phyloP scores from a whole-genome alignment of 192 early-diverging fungal species.

The Coemansia aciculifera region DNA sequence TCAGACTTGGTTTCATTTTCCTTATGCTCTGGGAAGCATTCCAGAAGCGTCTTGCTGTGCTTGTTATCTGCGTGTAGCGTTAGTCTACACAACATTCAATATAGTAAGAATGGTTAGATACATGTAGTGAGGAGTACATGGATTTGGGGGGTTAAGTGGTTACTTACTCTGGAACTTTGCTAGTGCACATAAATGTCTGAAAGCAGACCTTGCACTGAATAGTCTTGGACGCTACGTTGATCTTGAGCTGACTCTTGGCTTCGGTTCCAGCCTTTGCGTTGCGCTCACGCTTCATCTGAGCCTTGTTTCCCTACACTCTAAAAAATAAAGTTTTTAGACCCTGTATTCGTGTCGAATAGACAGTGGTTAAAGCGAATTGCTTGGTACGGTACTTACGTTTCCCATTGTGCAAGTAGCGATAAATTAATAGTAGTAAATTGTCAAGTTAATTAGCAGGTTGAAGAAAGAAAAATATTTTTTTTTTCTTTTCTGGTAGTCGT shows the following conservation, averaged over 20 bases:
- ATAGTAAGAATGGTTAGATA: neutral
- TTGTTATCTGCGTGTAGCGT: conserved; percentile 75
- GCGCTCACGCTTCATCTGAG: conserved; percentile 61
- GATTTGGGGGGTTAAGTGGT: neutral
- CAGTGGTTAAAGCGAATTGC: conserved; percentile 4
- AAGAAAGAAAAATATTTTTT: neutral
- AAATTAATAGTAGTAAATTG: neutral
- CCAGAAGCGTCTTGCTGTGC: conserved; percentile 69
- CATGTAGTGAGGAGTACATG: neutral
- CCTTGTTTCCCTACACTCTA: conserved; percentile 29
- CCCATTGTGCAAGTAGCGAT: neutral
- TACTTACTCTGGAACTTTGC: conserved; percentile 60
- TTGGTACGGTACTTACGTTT: conserved; percentile 10
- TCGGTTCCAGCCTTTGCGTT: conserved; percentile 56
- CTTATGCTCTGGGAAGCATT: conserved; percentile 70
- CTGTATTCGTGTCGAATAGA: conserved; percentile 9
- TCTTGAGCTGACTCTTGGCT: conserved; percentile 65
- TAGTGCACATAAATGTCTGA: conserved; percentile 80
- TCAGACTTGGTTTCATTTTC: neutral
- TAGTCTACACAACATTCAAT: conserved; percentile 22
- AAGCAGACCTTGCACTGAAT: conserved; percentile 76
- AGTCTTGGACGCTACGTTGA: conserved; percentile 81
- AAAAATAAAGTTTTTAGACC: neutral
- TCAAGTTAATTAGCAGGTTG: neutral
- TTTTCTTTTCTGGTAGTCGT: neutral